Conservation (phyloP, 768 basidiomycete species). For the Termitomyces sp. region DNA sequence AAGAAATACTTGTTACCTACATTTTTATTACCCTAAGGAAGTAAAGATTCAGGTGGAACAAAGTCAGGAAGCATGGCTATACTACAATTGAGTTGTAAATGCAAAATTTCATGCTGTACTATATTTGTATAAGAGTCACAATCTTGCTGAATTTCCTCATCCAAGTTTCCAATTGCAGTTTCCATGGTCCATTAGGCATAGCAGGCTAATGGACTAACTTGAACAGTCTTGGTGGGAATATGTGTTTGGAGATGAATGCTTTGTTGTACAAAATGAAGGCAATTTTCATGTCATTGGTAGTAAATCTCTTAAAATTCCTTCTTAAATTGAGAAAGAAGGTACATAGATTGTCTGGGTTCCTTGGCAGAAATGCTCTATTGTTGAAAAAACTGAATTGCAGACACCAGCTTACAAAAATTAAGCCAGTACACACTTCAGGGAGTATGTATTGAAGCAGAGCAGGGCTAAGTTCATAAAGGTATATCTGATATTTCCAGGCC, state of each 20-base stretch:
- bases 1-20: conserved; percentile 16
- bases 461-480: conserved; percentile 9
- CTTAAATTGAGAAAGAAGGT: neutral
- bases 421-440: conserved; percentile 19
- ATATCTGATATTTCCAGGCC: neutral
- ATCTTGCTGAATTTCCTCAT: neutral
- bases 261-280: conserved; percentile 7
- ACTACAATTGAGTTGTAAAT: neutral
- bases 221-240: neutral
- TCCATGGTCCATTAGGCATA: neutral
- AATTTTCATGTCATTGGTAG: neutral
- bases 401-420: conserved; percentile 24
- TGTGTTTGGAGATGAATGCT: conserved; percentile 7
- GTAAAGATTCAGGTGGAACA: neutral
- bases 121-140: neutral
- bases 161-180: neutral
- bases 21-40: neutral
- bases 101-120: neutral
- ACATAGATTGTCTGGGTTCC: conserved; percentile 4
- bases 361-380: conserved; percentile 14
- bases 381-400: conserved; percentile 18
- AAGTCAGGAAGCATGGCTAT: conserved; percentile 14
- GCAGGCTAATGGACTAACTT: neutral
- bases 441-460: conserved; percentile 19
- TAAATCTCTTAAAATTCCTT: conserved; percentile 4